Evolutionary conservation across 2,329 filamentous ascomycete species (phyloP).

Genomic region (Penicillium rolfsii): DNA sequence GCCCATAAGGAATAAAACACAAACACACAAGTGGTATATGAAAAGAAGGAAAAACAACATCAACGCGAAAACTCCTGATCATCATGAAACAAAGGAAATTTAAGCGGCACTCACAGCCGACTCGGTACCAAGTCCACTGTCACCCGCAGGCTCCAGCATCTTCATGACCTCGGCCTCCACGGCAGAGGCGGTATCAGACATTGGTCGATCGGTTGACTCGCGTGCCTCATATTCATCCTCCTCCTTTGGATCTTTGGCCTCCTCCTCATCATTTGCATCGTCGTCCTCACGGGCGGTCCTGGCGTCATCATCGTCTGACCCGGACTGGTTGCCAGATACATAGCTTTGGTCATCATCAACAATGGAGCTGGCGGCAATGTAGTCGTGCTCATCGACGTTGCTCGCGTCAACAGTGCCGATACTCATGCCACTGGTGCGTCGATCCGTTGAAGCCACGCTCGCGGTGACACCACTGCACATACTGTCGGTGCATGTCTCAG

Average conservation of each 20-base stretch:
- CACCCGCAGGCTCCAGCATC: constrained; percentile 34
- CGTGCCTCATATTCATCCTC: constrained; percentile 23
- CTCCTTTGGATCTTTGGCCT: constrained; percentile 18
- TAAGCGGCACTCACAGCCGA: constrained; percentile 23
- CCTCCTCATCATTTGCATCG: constrained; percentile 22
- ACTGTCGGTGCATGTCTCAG: constrained; percentile 45
- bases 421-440: constrained; percentile 46
- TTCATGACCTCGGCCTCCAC: constrained; percentile 32
- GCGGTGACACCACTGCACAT: constrained; percentile 43
- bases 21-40: constrained; percentile 28
- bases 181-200: constrained; percentile 19
- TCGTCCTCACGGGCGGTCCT: constrained; percentile 26
- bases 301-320: constrained; percentile 25
- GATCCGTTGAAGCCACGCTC: constrained; percentile 45
- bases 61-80: constrained; percentile 19
- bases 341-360: constrained; percentile 21
- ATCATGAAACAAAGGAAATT: constrained; percentile 10
- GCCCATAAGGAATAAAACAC: constrained; percentile 7
- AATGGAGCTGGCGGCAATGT: constrained; percentile 30
- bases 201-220: constrained; percentile 17
- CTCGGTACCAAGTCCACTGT: constrained; percentile 38
- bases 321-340: constrained; percentile 24
- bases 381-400: constrained; percentile 30
- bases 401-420: constrained; percentile 36
- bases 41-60: constrained; percentile 23